These are phyloP conservation scores for Bidens hawaiensis DNA, from an alignment of 140 eudicot species.

Conservation along the genomic window DNA sequence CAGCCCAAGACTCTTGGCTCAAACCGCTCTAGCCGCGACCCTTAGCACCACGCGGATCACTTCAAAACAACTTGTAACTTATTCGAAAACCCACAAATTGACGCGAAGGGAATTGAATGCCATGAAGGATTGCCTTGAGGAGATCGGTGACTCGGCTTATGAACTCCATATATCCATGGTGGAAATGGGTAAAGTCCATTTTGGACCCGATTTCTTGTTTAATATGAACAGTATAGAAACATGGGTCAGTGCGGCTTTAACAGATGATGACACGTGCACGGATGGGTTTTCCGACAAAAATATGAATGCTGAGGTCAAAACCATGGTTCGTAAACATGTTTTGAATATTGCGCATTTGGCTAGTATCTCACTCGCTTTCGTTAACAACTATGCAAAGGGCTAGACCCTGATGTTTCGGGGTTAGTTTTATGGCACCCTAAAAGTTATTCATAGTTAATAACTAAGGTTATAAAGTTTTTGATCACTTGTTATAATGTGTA, in stretches of 20 bases:
- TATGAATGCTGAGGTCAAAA: slow-evolving; percentile 25
- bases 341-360: slow-evolving; percentile 29
- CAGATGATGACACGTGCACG: slow-evolving; percentile 33
- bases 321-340: slow-evolving; percentile 30
- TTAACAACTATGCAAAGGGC: slow-evolving; percentile 32
- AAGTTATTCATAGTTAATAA: background rate
- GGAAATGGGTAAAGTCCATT: slow-evolving; percentile 27
- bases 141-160: slow-evolving; percentile 31
- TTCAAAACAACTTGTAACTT: slow-evolving; percentile 5
- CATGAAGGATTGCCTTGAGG: slow-evolving; percentile 35
- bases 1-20: slow-evolving; percentile 43
- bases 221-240: slow-evolving; percentile 36
- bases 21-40: slow-evolving; percentile 32
- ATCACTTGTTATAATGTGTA: background rate
- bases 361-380: slow-evolving; percentile 34
- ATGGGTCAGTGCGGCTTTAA: slow-evolving; percentile 40
- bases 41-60: slow-evolving; percentile 30
- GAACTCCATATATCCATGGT: slow-evolving; percentile 36
- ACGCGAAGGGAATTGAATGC: slow-evolving; percentile 24
- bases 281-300: slow-evolving; percentile 34
- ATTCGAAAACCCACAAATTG: slow-evolving; percentile 22
- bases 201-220: slow-evolving; percentile 23
- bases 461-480: background rate
- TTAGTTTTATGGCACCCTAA: background rate
- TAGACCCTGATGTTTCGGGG: background rate